phyloP scores from a whole-genome alignment of 305 asterid genomes.

The Withania somnifera region DNA sequence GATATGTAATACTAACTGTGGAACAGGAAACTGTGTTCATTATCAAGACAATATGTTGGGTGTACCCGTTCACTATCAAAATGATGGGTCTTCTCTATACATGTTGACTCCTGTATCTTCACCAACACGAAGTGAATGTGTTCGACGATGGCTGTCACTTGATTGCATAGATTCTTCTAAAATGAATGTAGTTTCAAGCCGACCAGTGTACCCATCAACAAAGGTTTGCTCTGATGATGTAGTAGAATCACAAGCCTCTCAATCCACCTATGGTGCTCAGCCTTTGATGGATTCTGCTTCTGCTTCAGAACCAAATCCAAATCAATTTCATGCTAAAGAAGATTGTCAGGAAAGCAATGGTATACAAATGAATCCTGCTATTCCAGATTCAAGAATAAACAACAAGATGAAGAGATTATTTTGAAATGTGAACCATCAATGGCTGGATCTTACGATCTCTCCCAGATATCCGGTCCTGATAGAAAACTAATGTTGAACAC shows the following conservation, averaged over 20 bases:
- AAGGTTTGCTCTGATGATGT: constrained; percentile 22
- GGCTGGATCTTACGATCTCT: constrained; percentile 35
- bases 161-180: constrained; percentile 17
- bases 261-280: constrained; percentile 24
- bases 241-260: constrained; percentile 42
- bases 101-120: constrained; percentile 65
- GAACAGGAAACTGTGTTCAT: constrained; percentile 15
- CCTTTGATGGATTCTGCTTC: constrained; percentile 26
- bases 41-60: constrained; percentile 39
- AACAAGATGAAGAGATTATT: constrained; percentile 8
- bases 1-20: constrained; percentile 15
- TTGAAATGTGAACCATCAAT: constrained; percentile 27
- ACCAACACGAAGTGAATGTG: constrained; percentile 63
- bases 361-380: constrained; percentile 20
- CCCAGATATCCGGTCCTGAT: constrained; percentile 96
- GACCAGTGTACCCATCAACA: constrained; percentile 24
- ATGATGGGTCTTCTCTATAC: constrained; percentile 75
- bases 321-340: constrained; percentile 12
- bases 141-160: constrained; percentile 50
- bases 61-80: constrained; percentile 61
- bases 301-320: constrained; percentile 14
- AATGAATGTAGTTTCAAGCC: constrained; percentile 14
- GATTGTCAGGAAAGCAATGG: constrained; percentile 21
- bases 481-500: no score
- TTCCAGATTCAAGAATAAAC: constrained; percentile 10